Evolutionary conservation across 495 filamentous ascomycete species (phyloP), one percentile per base, ranked within the genome.

Genomic region (Aspergillus bertholletiae): DNA sequence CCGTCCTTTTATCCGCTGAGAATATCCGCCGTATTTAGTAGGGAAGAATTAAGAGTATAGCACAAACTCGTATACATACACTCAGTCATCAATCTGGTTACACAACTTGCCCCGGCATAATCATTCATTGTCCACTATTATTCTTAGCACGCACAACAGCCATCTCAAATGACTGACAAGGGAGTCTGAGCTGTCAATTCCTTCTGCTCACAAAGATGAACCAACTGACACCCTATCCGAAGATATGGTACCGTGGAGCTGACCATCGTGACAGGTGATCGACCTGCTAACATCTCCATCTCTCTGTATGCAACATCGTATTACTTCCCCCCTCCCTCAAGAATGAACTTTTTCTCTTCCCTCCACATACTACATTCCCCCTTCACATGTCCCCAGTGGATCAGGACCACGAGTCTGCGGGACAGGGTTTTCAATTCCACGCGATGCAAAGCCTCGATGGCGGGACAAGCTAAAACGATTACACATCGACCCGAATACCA

Each of bases 381-480:
- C 21, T 51, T 51, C 48, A 51, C 48, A 51, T 51, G 48, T 18
- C 8, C 17, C 49, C 4, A 32, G 20, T 50, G 28, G 18, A 50
- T 15, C 21, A 40, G n/a, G n/a, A 18, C 48, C 48, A 50, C 48
- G 48, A 50, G 48, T 26, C 48, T 32, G 48, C 48, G 49, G 34
- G 41, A 41, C 34, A 24, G 32, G 30, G 49, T 41, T 26, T n/a
- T 8, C 49, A 51, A 39, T 41, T 51, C 34, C 49, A 51, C 49
- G 49, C 49, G 49, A 21, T 21, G 13, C n/a, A 34, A 30, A 26
- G 27, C 27, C 27, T 49, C 26, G 46, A n/a, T 34, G 8, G 21
- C n/a, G 46, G 46, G 46, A 34, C 28, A 7, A 49, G 27, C 30
- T 35, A 28, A 18, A 26, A 30, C 20, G 23, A 8, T 9, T 49